Base-by-base conservation (phyloP, 169 alveolate genomes). In the Cryptosporidium ubiquitum region DNA sequence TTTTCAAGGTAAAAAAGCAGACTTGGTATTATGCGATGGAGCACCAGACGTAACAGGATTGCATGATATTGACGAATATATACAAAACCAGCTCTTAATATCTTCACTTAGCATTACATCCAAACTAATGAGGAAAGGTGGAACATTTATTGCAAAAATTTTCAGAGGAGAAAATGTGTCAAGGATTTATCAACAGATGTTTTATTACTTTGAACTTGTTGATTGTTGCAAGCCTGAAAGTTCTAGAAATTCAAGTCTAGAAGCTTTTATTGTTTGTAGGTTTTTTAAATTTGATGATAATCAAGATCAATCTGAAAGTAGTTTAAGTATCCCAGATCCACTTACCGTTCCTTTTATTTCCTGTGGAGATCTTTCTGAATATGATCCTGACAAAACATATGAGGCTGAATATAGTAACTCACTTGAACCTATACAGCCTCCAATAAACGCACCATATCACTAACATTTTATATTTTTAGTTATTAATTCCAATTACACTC, bases 41-140 rank as follows among this genome's bases (percentile, higher is more conserved):
- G 99, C 99, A 6, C 99, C 99, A 4, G 99, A 98, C 86, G 98
- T 98, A 3, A 96, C 99, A 33, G 99, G 99, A 18, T 95, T 97
- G 92, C 94, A 92, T n/a, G 95, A 91, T 51, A 75, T 93, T n/a
- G 95, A 93, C 47, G 94, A 95, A 75, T 96, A 92, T 91, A 95
- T 97, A 61, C 98, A 98, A 93, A 95, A 96, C 37, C 96, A 97
- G 91, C 95, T 98, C 55, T 96, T 98, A 51, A 92, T 97, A 20
- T 97, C 99, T 47, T 97, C 99, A 31, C 86, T 97, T 58, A 95
- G 95, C 44, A 96, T 97, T 60, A 95, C 97, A 68, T 85, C 95
- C 74, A 91, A 96, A 42, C 89, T 96, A 44, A 93, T 98, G 60
- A 93, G 93, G 86, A 92, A 96, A 18, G 98, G 98, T 40, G 99